A percentile compares a stretch with the other conserved stretches of the same genome.
Evolutionary conservation across 441 rosid genomes (phyloP).

Genomic region (Corymbia citriodora): DNA sequence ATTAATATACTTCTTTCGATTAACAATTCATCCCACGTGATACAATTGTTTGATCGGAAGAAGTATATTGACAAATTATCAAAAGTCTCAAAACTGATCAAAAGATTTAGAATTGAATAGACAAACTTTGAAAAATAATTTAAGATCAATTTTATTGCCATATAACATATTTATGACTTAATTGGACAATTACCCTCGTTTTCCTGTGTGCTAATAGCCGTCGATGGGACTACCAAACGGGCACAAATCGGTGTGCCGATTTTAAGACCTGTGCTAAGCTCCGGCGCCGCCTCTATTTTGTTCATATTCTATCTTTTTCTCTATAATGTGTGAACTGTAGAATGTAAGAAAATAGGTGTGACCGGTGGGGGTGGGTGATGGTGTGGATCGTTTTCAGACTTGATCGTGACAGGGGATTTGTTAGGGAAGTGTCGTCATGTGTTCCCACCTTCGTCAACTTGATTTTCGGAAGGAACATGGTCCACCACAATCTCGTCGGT

Average conservation of each 20-base stretch:
- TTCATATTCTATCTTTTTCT: accelerated
- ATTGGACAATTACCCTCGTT: accelerated
- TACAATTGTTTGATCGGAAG: accelerated
- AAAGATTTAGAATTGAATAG: accelerated
- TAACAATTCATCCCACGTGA: background rate
- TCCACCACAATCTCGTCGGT: background rate
- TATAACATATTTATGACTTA: accelerated
- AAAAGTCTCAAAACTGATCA: no score
- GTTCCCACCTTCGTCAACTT: background rate
- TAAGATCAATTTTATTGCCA: accelerated
- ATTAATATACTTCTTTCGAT: accelerated
- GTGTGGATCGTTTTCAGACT: background rate
- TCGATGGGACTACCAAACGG: background rate
- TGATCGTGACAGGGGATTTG: background rate
- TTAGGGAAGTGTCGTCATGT: background rate
- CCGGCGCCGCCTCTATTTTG: background rate
- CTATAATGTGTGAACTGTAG: background rate
- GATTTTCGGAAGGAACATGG: background rate
- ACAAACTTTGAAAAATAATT: accelerated
- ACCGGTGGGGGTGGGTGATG: background rate
- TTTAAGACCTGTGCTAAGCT: background rate
- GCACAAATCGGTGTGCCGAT: background rate
- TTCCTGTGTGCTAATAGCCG: accelerated
- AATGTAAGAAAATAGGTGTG: background rate
- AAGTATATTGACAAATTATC: background rate